These are phyloP conservation scores for Quercus gilva DNA, from an alignment of 306 rosid genomes.

Conservation along the genomic window DNA sequence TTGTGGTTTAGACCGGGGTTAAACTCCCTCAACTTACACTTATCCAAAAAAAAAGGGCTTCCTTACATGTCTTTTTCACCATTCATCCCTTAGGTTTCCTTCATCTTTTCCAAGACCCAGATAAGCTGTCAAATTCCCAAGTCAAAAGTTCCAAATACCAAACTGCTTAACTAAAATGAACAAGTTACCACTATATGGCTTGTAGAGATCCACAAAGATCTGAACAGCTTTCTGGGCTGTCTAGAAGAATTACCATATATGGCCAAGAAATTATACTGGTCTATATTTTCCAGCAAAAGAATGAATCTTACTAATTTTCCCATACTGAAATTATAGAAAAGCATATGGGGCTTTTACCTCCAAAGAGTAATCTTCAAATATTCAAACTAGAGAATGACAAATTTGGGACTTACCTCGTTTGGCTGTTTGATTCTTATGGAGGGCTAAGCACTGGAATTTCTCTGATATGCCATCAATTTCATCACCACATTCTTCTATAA, in stretches of 20 bases:
- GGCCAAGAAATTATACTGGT: neutral
- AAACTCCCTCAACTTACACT: too few relatives aligned
- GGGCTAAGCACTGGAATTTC: slow-evolving; percentile 24
- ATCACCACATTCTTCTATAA: neutral
- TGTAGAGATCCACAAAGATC: too few relatives aligned
- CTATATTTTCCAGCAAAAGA: neutral
- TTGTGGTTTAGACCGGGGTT: too few relatives aligned
- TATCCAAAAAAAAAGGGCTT: too few relatives aligned
- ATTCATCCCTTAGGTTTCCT: neutral
- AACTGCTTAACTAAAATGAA: neutral
- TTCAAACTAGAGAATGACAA: neutral
- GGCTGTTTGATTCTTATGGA: slow-evolving; percentile 18
- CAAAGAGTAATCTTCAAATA: neutral
- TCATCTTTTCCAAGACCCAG: neutral
- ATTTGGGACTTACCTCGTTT: slow-evolving; percentile 27
- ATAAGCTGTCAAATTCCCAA: neutral
- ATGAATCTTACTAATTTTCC: neutral
- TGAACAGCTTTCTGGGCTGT: neutral
- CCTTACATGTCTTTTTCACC: neutral
- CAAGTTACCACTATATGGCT: neutral
- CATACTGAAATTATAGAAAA: neutral
- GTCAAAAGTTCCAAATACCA: neutral
- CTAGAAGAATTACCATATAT: neutral
- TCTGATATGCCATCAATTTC: slow-evolving; percentile 26
- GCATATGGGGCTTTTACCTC: neutral